Evolutionary conservation across 1,284 basidiomycete genomes (phyloP), one percentile per base, ranked within the genome.

Genomic region (Malassezia nana): DNA sequence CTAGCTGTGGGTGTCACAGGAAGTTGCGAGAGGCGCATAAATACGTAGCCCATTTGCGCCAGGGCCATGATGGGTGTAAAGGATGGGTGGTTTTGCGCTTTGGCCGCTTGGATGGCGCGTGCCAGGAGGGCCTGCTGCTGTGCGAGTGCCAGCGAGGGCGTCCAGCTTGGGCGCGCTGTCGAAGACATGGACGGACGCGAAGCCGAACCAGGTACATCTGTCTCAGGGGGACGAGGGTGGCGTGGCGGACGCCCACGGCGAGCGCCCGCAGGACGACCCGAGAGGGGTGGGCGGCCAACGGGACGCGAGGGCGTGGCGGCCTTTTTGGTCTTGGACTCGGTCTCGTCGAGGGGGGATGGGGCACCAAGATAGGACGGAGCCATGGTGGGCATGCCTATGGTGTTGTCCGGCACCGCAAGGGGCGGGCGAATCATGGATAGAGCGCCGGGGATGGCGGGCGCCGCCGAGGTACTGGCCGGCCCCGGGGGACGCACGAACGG

Each of bases 41-140:
- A 69, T 33, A 72, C 59, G 35, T 61, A 72, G 40, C 69, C 69
- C 59, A 68, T 60, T 50, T 68, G 64, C 53, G 63, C 57, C 7
- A 72, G 52, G 15, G 65, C 62, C 29, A 66, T 63, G 4, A 64
- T 58, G 6, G 67, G 62, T 12, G 64, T 65, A 31, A 62, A 54
- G 9, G 54, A 52, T 0, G 64, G 52, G 6, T 58, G 56, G 28
- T 62, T 58, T 42, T 66, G 63, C 29, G 60, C 56, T 51, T 67
- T 66, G 25, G 64, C 59, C 5, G 64, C 48, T 22, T 66, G 64
- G 18, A 69, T 26, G 20, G 69, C 65, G 24, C 63, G 51, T 2
- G 55, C 52, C 28, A 69, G 50, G 3, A 72, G 52, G 3, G 65
- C 57, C 52, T 66, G 62, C 55, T 72, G 69, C 54, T 69, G 65